Conservation (phyloP, 1,284 basidiomycete species). For the Ceratobasidium sp. region DNA sequence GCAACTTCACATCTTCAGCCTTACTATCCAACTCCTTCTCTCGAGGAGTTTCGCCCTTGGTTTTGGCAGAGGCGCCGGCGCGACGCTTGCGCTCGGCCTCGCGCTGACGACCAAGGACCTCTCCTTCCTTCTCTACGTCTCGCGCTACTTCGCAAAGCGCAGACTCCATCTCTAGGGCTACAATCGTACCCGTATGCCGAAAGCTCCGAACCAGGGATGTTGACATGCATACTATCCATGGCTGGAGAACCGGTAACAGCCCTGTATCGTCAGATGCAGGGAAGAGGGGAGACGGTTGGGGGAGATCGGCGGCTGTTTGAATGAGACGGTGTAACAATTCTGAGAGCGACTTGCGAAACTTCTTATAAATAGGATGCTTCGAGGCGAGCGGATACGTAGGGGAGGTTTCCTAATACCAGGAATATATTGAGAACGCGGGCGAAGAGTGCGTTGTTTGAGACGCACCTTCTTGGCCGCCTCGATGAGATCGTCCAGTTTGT, state of each 20-base stretch:
- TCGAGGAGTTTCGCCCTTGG: slow-evolving; percentile 57
- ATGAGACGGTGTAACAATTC: slow-evolving; percentile 88
- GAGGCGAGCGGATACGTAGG: slow-evolving; percentile 93
- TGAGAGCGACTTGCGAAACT: slow-evolving; percentile 85
- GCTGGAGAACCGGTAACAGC: slow-evolving; percentile 84
- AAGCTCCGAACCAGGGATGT: slow-evolving; percentile 95
- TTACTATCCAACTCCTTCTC: slow-evolving; percentile 86
- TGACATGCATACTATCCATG: slow-evolving; percentile 95
- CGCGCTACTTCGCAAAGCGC: slow-evolving; percentile 89
- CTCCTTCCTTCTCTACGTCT: slow-evolving; percentile 86
- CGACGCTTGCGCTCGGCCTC: slow-evolving; percentile 90
- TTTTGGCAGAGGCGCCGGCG: slow-evolving; percentile 46
- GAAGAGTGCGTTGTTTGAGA: slow-evolving; percentile 36
- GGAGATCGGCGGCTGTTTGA: slow-evolving; percentile 77
- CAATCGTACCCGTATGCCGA: slow-evolving; percentile 93
- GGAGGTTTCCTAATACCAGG: slow-evolving; percentile 72
- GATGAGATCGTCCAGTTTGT: slow-evolving; percentile 86
- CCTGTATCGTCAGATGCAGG: slow-evolving; percentile 81
- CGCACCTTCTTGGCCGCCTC: slow-evolving; percentile 84
- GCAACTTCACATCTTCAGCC: slow-evolving; percentile 79
- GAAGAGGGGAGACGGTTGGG: slow-evolving; percentile 38
- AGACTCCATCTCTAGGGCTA: slow-evolving; percentile 89
- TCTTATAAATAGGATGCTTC: slow-evolving; percentile 84
- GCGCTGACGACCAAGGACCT: slow-evolving; percentile 82
- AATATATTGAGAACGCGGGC: slow-evolving; percentile 35